A percentile compares a stretch with the other conserved stretches of the same genome.
phyloP scores from a whole-genome alignment of 768 basidiomycete species.

The Boletus rex-veris region DNA sequence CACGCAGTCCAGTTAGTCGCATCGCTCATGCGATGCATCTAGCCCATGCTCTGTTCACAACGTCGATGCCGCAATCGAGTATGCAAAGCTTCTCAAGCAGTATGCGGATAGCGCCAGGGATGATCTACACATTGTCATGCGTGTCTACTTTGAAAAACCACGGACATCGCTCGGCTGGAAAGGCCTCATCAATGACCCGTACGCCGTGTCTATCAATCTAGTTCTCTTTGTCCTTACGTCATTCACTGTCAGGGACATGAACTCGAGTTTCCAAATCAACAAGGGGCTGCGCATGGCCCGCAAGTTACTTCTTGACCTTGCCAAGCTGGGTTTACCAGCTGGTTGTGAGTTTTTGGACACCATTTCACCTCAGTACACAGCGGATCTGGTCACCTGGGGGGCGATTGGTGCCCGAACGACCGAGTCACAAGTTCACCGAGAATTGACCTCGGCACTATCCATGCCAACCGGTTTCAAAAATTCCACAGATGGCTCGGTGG shows the following conservation, averaged over 20 bases:
- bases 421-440: constrained; percentile 90
- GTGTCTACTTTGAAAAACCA: constrained; percentile 97
- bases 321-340: constrained; percentile 85
- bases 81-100: constrained; percentile 71
- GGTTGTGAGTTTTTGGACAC: constrained; percentile 96
- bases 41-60: constrained; percentile 97
- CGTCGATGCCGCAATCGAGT: constrained; percentile 79
- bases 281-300: constrained; percentile 89
- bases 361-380: constrained; percentile 82
- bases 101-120: constrained; percentile 80
- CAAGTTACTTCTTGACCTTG: constrained; percentile 80
- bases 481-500: constrained; percentile 89
- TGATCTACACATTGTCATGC: constrained; percentile 94
- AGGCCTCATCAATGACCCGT: constrained; percentile 94
- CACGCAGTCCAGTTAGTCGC: background rate
- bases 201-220: background rate
- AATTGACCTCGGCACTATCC: constrained; percentile 81
- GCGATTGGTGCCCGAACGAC: constrained; percentile 94
- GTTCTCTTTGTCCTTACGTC: background rate
- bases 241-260: constrained; percentile 53
- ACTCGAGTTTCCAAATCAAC: constrained; percentile 94
- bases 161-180: constrained; percentile 99
- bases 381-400: constrained; percentile 92
- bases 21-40: constrained; percentile 3
- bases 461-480: constrained; percentile 99